Evolutionary conservation across 1,139 yeast genomes (phyloP), one percentile per base, ranked within the genome.

Genomic region (Blastobotrys apis): DNA sequence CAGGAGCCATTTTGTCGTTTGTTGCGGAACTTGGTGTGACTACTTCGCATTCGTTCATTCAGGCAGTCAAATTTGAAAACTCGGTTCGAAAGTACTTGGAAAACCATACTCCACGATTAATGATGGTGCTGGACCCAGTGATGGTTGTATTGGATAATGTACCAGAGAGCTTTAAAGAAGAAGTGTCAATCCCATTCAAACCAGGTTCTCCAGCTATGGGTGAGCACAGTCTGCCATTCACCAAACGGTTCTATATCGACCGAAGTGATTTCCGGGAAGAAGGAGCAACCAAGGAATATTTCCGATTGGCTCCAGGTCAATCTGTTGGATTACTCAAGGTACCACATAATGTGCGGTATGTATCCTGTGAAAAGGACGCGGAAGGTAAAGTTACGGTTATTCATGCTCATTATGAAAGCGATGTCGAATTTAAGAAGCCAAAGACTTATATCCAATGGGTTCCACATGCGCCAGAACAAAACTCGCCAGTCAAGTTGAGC

Each of bases 381-480:
- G 22, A 27, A 13, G 97, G 96, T 20, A 71, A 75, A 41, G 77
- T 88, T 43, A 69, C 71, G 16, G 80, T 78, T 65, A 78, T 94
- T 47, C 81, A 82, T 54, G 96, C 85, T 38, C 78, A 83, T 59
- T 92, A 92, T 63, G 87, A 88, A 60, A 78, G 78, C 53, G 85
- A 77, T 47, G 67, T 72, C 41, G 71, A 72, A 39, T 76, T 74
- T 58, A 73, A 75, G 60, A 85, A 84, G 60, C 97, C 97, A 56
- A 92, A 90, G 75, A 88, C 98, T 1, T 94, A 73, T 62, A 88
- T 94, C 61, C 98, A 94, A 69, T 94, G 99, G 99, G 81, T 94
- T 45, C 95, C 97, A 37, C 78, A 78, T 50, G 71, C 80, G 15
- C 71, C 73, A 33, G 74, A 75, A 49, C 71, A 77, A 57, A 68